Percentiles rank a stretch among this genome's conserved stretches.
Conservation (phyloP, 164 flowering plant species). For the Brasenia schreberi region DNA sequence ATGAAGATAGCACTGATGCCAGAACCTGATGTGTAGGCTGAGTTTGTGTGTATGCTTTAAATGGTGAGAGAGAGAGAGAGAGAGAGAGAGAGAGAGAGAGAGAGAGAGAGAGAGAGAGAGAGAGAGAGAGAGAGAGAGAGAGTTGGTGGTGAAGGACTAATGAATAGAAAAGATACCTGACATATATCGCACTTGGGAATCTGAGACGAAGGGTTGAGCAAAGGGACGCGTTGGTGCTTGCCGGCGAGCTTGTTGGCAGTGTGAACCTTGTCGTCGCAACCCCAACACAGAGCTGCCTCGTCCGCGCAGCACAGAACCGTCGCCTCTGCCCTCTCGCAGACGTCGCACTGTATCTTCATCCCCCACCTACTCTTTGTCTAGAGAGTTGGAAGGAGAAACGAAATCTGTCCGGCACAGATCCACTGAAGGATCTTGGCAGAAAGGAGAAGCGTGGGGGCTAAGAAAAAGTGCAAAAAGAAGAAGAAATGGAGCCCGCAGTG, state of each 20-base stretch:
- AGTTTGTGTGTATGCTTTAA: no score
- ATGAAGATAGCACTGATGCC: no score
- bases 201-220: constrained; percentile 12
- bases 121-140: neutral
- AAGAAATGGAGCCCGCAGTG: neutral
- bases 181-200: constrained; percentile 23
- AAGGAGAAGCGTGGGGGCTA: neutral
- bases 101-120: neutral
- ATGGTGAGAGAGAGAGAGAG: neutral
- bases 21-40: no score
- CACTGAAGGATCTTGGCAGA: neutral
- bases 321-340: constrained; percentile 27
- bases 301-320: constrained; percentile 32
- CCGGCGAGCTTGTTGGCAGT: constrained; percentile 28
- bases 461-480: neutral
- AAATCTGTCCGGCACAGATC: neutral
- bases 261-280: constrained; percentile 29
- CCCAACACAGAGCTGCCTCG: constrained; percentile 27
- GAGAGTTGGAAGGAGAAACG: no score
- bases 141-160: neutral
- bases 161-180: constrained; percentile 13
- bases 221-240: constrained; percentile 26
- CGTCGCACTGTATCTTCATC: constrained; percentile 34
- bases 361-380: neutral
- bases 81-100: neutral